Evolutionary conservation across 202 grass and related monocot species (phyloP), one percentile per base, ranked within the genome.

Genomic region (Musa balbisiana): DNA sequence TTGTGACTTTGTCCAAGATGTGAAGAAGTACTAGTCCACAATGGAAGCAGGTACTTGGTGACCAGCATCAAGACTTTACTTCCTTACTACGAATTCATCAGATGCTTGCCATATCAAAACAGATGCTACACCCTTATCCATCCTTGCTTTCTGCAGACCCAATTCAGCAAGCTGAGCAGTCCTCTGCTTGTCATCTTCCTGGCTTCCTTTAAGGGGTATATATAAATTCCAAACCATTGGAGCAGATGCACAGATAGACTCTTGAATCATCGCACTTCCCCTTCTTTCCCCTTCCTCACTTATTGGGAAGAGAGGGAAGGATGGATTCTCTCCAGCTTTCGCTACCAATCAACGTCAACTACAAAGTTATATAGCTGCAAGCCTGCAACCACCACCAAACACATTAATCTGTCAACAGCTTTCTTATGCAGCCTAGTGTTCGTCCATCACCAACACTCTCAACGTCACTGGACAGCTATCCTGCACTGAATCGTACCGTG

Each of bases 221-320:
- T 70, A 70, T 70, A 70, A 70, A 70, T 70, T 22, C 33, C 33
- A 29, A 51, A 29, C 56, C 56, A 59, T 19, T 3, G n/a, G 56
- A 19, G 56, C 56, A 4, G 15, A 5, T 10, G 22, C 11, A 25
- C 25, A 65, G 62, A 25, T 65, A 65, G 25, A 10, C 11, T 23
- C 29, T 33, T 33, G 29, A 33, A 33, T 3, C 25, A 50, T n/a
- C 56, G n/a, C 67, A 50, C 21, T 69, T n/a, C 10, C 33, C 66
- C 27, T 2, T 17, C 64, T 33, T 49, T 17, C 12, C 26, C 15
- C 67, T 33, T 13, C 67, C 43, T 69, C 22, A 19, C 33, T 69
- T 69, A 1, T 51, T 50, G 8, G 43, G 43, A 51, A 70, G 43
- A 70, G 10, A 70, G 5, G 14, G 43, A 21, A 20, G 1, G 29